Evolutionary conservation across 257 asterid genomes (phyloP), one percentile per base, ranked within the genome.

Genomic region (Oldenlandia corymbosa): DNA sequence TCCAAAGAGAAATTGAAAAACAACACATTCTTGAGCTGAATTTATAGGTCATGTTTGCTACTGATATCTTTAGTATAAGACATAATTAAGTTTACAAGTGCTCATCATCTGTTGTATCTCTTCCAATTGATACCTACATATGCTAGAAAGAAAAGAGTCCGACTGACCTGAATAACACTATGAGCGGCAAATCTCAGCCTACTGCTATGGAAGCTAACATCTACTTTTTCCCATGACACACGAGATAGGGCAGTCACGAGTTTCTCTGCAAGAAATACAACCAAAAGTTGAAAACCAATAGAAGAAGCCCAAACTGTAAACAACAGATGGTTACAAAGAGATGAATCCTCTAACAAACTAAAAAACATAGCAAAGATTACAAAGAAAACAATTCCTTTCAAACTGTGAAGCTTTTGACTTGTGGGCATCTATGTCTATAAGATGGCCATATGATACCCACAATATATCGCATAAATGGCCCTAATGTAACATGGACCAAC

Each of bases 161-260:
- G 66, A 49, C 60, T 62, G 42, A 89, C 97, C 97, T 93, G 99
- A 72, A 93, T 93, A 66, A 90, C 74, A 78, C 96, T 88, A 52
- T 93, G 97, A 48, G 99, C 99, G 56, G 96, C 95, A 68, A 76
- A 87, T 70, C 84, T 85, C 60, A 80, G 58, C 79, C 76, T 76
- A 87, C 99, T 90, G 30, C 60, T 74, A 68, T 90, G 97, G 74
- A 93, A 93, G 81, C 99, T 93, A 63, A 90, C 90, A 37, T 93
- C 99, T 59, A 93, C 94, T 80, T 93, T 93, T 83, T 93, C 99
- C 99, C 99, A 93, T 11, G 99, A 71, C 64, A 93, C 73, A 50
- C 91, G 86, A 71, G 96, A 85, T 31, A 93, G 86, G 21, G 90
- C 90, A n/a, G 74, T 90, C 60, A 93, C 77, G 50, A 90, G 73